phyloP scores from a whole-genome alignment of 2,329 filamentous ascomycete species.

The Claviceps spartinae region DNA sequence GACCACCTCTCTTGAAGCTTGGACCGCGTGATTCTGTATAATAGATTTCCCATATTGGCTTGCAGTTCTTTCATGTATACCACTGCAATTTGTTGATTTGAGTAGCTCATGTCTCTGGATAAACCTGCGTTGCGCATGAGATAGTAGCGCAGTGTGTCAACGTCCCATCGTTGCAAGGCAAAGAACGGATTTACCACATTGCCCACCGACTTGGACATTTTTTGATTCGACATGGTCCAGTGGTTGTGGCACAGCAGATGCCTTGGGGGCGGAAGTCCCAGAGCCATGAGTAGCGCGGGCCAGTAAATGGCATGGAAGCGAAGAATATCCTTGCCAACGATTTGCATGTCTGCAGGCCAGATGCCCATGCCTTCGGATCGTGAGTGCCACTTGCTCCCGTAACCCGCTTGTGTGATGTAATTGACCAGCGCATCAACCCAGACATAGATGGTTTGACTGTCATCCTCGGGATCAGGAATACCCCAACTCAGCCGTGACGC shows the following conservation, averaged over 20 bases:
- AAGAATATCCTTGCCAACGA: constrained; percentile 93
- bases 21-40: constrained; percentile 53
- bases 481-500: constrained; percentile 71
- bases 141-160: constrained; percentile 83
- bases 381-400: constrained; percentile 47
- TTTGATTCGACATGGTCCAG: constrained; percentile 82
- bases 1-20: constrained; percentile 47
- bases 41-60: constrained; percentile 66
- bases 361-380: constrained; percentile 47
- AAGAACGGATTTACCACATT: constrained; percentile 94
- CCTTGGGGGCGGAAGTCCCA: constrained; percentile 65
- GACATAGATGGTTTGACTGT: constrained; percentile 85
- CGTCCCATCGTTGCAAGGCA: constrained; percentile 75
- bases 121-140: constrained; percentile 70
- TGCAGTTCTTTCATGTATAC: constrained; percentile 72
- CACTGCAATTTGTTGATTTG: constrained; percentile 60
- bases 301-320: constrained; percentile 97
- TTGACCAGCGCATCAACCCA: constrained; percentile 96
- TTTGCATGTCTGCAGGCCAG: constrained; percentile 86
- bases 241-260: constrained; percentile 81
- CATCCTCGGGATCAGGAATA: constrained; percentile 73
- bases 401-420: constrained; percentile 79
- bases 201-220: constrained; percentile 94
- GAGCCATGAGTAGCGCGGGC: constrained; percentile 87
- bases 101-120: constrained; percentile 67